Percentiles rank a stretch among this genome's conserved stretches.
Evolutionary conservation across 31 red algal genomes (phyloP).

Genomic region (Bonnemaisonia californica): DNA sequence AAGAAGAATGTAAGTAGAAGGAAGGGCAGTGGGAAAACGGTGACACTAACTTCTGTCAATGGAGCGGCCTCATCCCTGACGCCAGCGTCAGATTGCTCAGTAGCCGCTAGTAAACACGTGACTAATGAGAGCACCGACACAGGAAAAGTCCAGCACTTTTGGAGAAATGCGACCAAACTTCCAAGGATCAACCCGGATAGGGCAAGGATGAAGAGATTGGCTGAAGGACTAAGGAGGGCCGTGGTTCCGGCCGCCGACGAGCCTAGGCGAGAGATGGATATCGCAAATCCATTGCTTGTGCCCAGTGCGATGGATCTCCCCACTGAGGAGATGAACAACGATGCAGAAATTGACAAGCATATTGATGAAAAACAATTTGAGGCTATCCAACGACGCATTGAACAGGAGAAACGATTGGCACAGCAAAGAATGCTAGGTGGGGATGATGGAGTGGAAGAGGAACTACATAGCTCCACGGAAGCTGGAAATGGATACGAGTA

Average conservation of each 20-base stretch:
- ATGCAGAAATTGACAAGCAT: neutral
- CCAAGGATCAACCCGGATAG: constrained; percentile 1
- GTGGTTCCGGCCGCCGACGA: neutral
- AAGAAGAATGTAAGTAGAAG: neutral
- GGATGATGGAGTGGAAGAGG: neutral
- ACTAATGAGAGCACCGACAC: neutral
- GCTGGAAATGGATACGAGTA: too few relatives aligned
- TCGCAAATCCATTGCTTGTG: neutral
- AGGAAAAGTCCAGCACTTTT: neutral
- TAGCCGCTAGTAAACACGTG: neutral
- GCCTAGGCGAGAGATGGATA: neutral
- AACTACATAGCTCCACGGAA: too few relatives aligned
- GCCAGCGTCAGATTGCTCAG: too few relatives aligned
- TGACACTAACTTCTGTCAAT: too few relatives aligned
- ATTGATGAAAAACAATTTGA: neutral
- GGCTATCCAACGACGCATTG: neutral
- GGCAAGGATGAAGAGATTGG: neutral
- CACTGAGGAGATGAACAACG: neutral
- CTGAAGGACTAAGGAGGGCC: neutral
- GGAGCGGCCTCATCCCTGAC: too few relatives aligned
- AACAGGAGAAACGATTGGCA: neutral
- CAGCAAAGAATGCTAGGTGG: neutral
- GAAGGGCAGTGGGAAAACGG: too few relatives aligned
- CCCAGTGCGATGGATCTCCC: neutral
- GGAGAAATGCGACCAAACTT: constrained; percentile 21